phyloP scores from a whole-genome alignment of 2,329 filamentous ascomycete species.

The Ambrosiella beaveri region DNA sequence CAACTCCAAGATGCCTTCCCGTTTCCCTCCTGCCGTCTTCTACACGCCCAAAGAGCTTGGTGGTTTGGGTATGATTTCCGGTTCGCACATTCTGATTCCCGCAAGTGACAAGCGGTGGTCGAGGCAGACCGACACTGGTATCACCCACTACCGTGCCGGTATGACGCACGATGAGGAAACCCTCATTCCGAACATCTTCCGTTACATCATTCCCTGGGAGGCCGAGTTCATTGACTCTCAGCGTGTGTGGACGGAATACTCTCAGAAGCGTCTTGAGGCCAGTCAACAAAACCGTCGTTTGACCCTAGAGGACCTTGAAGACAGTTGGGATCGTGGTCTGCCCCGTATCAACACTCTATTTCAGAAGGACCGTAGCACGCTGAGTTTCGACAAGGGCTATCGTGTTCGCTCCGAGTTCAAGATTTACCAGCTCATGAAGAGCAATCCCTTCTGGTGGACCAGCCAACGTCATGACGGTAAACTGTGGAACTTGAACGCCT shows the following conservation, averaged over 20 bases:
- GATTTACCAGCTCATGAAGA: constrained; percentile 97
- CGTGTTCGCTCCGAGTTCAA: constrained; percentile 92
- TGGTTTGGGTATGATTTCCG: constrained; percentile 96
- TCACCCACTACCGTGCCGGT: constrained; percentile 90
- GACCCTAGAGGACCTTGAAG: constrained; percentile 89
- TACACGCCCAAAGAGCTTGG: constrained; percentile 97
- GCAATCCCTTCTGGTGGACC: constrained; percentile 99
- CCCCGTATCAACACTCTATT: constrained; percentile 97
- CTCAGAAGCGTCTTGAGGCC: constrained; percentile 89
- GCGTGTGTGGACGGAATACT: constrained; percentile 97
- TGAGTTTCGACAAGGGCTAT: constrained; percentile 98
- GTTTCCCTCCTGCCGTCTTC: constrained; percentile 95
- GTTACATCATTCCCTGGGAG: constrained; percentile 98
- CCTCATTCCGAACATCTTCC: constrained; percentile 95
- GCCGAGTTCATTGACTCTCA: constrained; percentile 98
- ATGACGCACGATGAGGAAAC: constrained; percentile 99
- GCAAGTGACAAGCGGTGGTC: constrained; percentile 97
- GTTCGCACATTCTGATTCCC: constrained; percentile 92
- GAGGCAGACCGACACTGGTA: constrained; percentile 91
- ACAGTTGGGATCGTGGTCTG: constrained; percentile 94
- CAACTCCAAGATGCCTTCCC: constrained; percentile 98
- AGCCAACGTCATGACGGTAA: constrained; percentile 95
- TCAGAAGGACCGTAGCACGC: constrained; percentile 92
- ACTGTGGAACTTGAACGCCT: constrained; percentile 90
- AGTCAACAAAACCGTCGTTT: constrained; percentile 92